Percentiles rank a stretch among this genome's conserved stretches.
Conservation (phyloP, 768 basidiomycete species). For the Crepidotus variabilis region DNA sequence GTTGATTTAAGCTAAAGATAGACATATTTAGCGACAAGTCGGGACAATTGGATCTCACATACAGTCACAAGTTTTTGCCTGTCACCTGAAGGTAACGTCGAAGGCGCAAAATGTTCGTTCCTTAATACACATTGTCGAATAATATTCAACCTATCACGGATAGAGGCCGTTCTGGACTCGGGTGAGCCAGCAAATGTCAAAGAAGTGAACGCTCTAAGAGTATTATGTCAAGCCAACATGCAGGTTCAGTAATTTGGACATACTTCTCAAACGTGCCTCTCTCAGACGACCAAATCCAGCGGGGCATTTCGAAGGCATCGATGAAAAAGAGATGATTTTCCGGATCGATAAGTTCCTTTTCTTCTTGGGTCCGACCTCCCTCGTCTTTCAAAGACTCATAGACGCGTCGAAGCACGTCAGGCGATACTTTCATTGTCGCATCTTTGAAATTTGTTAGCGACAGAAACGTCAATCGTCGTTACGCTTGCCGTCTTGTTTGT, state of each 20-base stretch:
- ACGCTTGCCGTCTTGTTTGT: conserved; percentile 75
- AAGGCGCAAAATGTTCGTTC: conserved; percentile 97
- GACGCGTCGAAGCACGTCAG: conserved; percentile 62
- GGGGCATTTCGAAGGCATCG: conserved; percentile 94
- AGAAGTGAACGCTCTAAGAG: conserved; percentile 44
- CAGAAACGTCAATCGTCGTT: not conserved
- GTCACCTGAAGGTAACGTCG: conserved; percentile 87
- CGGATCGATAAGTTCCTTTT: conserved; percentile 70
- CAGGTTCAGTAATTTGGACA: conserved; percentile 12
- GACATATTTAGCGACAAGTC: not conserved
- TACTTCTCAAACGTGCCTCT: conserved; percentile 88
- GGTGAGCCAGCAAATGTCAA: conserved; percentile 80
- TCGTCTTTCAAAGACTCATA: conserved; percentile 73
- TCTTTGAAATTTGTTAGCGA: conserved; percentile 36
- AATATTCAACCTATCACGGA: conserved; percentile 83
- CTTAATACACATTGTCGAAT: conserved; percentile 91
- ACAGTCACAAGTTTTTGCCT: conserved; percentile 87
- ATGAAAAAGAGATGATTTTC: conserved; percentile 80
- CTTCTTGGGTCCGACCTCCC: conserved; percentile 43
- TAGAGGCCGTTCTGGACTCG: conserved; percentile 72
- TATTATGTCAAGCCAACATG: not conserved
- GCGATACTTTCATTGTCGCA: conserved; percentile 78
- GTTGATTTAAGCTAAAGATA: conserved; percentile 78
- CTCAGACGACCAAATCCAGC: conserved; percentile 87
- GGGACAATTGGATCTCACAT: conserved; percentile 17